Base-by-base conservation (phyloP, 345 rosid genomes). In the Excoecaria cochinchinensis region DNA sequence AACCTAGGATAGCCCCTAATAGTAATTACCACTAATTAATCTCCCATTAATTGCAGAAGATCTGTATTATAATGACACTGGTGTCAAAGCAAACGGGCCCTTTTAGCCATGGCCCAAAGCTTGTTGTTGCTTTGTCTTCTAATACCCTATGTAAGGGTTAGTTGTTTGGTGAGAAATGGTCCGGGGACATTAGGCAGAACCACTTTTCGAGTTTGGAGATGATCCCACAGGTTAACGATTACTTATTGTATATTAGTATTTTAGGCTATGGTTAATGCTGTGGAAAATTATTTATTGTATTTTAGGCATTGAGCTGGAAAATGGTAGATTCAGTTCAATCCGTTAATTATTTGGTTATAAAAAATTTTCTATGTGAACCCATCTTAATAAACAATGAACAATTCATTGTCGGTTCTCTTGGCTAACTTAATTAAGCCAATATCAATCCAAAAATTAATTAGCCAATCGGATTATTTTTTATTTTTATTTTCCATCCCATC, bases 51-150 rank as follows among this genome's bases (percentile, higher is more conserved):
- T 59, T 44, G 16, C 15, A 42, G 19, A n/a, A 17, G 8, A 14
- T 4, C 22, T 64, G 19, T 38, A 36, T 16, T 13, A 11, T 42
- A 40, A 25, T 25, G 72, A 50, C 44, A 25, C 16, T n/a, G 59
- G 50, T 25, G 7, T n/a, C 42, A 24, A 4, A 50, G 50, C 42
- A 47, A 58, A 21, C 0, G 59, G 46, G 60, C 42, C 25, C 71
- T 61, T 72, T 67, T 61, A 40, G 55, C 42, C 44, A 25, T 38
- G 67, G 58, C 74, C 72, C 62, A 19, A 31, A 64, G 74, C 57
- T n/a, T 38, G n/a, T 66, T 59, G 42, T 69, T 61, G 50, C 31
- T 31, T 31, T 31, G 1, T 31, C 31, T 31, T 31, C 31, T 16
- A 48, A 11, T 6, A 56, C 65, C 47, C 74, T 24, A 22, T 12